phyloP scores from a whole-genome alignment of 306 rosid species.

The Castanea crenata region DNA sequence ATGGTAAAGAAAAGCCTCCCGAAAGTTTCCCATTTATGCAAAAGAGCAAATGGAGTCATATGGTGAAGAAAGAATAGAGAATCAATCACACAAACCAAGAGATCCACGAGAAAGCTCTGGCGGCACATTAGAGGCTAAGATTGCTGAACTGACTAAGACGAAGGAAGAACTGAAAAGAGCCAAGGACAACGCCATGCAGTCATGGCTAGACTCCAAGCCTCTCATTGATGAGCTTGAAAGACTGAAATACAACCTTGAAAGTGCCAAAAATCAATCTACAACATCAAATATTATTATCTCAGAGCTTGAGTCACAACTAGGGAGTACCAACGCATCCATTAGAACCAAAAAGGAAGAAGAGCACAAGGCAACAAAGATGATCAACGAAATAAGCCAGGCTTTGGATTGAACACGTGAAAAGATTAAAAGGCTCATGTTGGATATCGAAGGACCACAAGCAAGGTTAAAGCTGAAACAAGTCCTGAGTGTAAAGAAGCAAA shows the following conservation, averaged over 20 bases:
- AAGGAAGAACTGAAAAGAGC: slow-evolving; percentile 41
- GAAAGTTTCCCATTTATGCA: neutral
- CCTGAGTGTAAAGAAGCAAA: slow-evolving; percentile 34
- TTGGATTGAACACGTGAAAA: slow-evolving; percentile 32
- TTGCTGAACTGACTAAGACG: slow-evolving; percentile 37
- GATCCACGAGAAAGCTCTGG: slow-evolving; percentile 17
- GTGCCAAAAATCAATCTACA: slow-evolving; percentile 20
- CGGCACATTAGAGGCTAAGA: slow-evolving; percentile 20
- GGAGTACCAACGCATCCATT: slow-evolving; percentile 24
- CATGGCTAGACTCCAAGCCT: slow-evolving; percentile 67
- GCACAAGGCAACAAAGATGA: slow-evolving; percentile 20
- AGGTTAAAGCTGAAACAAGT: slow-evolving; percentile 22
- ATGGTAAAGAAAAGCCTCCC: neutral
- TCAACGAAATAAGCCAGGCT: slow-evolving; percentile 31
- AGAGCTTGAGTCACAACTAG: slow-evolving; percentile 39
- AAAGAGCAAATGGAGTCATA: slow-evolving; percentile 7
- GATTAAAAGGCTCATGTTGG: slow-evolving; percentile 26
- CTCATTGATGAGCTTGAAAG: slow-evolving; percentile 54
- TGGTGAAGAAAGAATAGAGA: slow-evolving; percentile 11
- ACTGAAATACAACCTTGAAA: slow-evolving; percentile 38
- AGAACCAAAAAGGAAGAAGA: slow-evolving; percentile 39
- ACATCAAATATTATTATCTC: slow-evolving; percentile 11
- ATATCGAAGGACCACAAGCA: slow-evolving; percentile 23
- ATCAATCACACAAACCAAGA: neutral
- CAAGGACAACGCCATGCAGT: slow-evolving; percentile 44